Base-by-base conservation (phyloP, 2,329 filamentous ascomycete genomes). In the Cytospora chrysosperma region DNA sequence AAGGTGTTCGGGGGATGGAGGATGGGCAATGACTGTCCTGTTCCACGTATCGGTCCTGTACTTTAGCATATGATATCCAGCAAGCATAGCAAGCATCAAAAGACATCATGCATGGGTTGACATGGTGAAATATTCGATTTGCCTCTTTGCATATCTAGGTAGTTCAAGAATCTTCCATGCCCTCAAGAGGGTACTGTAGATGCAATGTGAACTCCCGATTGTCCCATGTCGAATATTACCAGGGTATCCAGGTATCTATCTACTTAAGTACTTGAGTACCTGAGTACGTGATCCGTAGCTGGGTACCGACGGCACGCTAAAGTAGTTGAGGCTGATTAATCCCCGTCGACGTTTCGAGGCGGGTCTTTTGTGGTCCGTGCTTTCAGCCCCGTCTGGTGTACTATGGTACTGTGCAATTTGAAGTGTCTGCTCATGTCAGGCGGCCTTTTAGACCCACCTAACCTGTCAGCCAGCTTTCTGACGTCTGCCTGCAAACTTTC, bases 291-390 rank as follows among this genome's bases (percentile, higher is more conserved):
- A 30, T 30, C 4, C 28, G 28, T 30, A 30, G 6, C 32, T 10
- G 5, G 8, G 37, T 40, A n/a, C 37, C 32, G 32, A 40, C 19
- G 15, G 37, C 13, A 40, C 37, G 7, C 37, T 19, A 6, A 19
- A 34, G 32, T 13, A 12, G 37, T 17, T 24, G n/a, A 47, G 43
- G 56, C 56, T 58, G 56, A 58, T 49, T 58, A 58, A 58, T 58
- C 21, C n/a, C 43, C 4, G n/a, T 9, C 19, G 27, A 3, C n/a
- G 27, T 32, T 57, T 49, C 55, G 19, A 49, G 6, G 28, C 17
- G 24, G 34, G 58, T 30, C 49, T 30, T 30, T 30, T 4, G 26
- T 40, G 50, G 58, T 47, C 58, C 17, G 58, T 60, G 37, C 37
- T 5, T 40, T n/a, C 37, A 17, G 19, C 19, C 34, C 30, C 30